These are phyloP conservation scores for Raddia guianensis DNA, from an alignment of 176 grass and related monocot genomes.

Conservation along the genomic window DNA sequence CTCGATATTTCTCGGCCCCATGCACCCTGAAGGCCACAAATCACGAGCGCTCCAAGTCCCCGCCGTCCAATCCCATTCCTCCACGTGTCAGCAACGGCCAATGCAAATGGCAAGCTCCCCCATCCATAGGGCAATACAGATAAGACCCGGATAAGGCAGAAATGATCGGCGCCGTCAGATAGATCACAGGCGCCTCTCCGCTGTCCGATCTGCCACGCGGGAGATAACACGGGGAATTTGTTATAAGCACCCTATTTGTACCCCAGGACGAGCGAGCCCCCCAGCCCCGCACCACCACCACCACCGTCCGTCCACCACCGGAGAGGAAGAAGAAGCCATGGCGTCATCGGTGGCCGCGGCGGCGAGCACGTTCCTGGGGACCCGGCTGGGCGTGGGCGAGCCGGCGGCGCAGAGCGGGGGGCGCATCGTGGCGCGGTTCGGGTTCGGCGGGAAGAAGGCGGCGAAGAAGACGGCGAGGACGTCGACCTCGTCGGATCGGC, in stretches of 20 bases:
- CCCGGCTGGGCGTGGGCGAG: slow-evolving; percentile 51
- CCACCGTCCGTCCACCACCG: background rate
- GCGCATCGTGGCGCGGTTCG: slow-evolving; percentile 72
- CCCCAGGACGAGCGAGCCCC: slow-evolving; percentile 48
- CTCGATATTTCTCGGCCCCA: slow-evolving; percentile 40
- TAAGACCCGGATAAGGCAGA: slow-evolving; percentile 85
- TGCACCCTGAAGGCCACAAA: slow-evolving; percentile 34
- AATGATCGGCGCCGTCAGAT: slow-evolving; percentile 56
- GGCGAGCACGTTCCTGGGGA: slow-evolving; percentile 84
- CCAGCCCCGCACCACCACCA: slow-evolving; percentile 19
- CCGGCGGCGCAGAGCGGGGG: slow-evolving; percentile 55
- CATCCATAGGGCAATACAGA: slow-evolving; percentile 52
- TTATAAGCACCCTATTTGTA: slow-evolving; percentile 58
- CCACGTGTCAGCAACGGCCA: slow-evolving; percentile 55
- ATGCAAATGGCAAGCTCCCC: background rate
- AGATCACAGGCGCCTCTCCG: slow-evolving; percentile 48
- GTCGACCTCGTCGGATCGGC: slow-evolving; percentile 51
- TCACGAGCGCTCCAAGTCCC: slow-evolving; percentile 20
- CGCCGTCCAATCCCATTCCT: slow-evolving; percentile 33
- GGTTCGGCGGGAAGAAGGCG: slow-evolving; percentile 58
- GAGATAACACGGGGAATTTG: slow-evolving; percentile 56
- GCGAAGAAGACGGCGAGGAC: slow-evolving; percentile 52
- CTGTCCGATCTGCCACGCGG: slow-evolving; percentile 58
- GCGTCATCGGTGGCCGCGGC: slow-evolving; percentile 71
- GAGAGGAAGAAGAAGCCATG: slow-evolving; percentile 44